These are phyloP conservation scores for Gigaspora rosea DNA, from an alignment of 192 early-diverging fungal genomes.

Conservation along the genomic window DNA sequence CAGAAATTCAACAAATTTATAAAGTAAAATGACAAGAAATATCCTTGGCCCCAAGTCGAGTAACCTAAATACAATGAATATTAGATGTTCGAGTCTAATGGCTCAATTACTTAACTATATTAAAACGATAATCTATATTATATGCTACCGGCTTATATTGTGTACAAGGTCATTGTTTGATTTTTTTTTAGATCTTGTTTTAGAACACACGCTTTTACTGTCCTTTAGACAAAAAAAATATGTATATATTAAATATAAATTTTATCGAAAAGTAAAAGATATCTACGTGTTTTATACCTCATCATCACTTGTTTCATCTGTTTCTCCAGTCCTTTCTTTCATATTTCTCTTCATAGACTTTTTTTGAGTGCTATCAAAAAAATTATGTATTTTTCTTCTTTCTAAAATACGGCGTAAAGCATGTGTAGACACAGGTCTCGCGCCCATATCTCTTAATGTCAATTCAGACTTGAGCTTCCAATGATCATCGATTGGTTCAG, in stretches of 20 bases:
- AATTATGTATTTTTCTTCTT: no score
- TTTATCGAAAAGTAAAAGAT: no score
- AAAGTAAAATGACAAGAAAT: background rate
- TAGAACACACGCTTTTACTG: no score
- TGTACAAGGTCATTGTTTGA: no score
- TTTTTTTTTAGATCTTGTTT: no score
- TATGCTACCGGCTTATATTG: background rate
- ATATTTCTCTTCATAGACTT: no score
- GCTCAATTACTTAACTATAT: background rate
- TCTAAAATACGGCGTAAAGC: background rate
- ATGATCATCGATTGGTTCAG: background rate
- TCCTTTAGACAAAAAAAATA: no score
- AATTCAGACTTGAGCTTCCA: background rate
- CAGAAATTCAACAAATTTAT: background rate
- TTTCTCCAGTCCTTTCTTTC: no score
- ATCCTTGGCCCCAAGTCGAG: conserved; percentile 12
- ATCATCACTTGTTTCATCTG: no score
- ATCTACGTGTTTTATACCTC: no score
- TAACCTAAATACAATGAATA: background rate
- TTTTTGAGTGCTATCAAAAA: no score
- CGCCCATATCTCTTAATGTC: background rate
- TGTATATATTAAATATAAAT: no score
- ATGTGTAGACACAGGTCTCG: background rate
- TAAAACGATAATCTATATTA: background rate
- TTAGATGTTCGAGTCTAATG: background rate